Evolutionary conservation across 129 eudicot species (phyloP), one percentile per base, ranked within the genome.

Genomic region (Arctium lappa): DNA sequence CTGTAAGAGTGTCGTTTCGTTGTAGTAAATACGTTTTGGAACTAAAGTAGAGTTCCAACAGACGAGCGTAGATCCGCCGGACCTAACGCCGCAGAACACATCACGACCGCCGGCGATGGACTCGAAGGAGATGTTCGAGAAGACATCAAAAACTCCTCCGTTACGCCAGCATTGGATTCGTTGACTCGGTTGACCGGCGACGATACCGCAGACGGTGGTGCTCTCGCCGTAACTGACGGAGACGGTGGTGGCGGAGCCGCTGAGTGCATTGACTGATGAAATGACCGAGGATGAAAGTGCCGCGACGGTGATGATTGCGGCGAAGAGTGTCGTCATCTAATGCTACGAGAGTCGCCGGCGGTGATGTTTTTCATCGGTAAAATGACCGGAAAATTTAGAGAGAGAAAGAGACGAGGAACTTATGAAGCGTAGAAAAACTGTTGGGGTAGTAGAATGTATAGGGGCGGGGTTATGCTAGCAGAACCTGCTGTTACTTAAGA

Each of bases 101-200:
- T 84, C 80, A 37, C 69, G 82, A 50, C 93, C 93, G 29, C 93
- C 93, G 56, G 93, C 72, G 65, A 90, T 81, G 44, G 91, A 86
- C 75, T 86, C 87, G 60, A 77, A 90, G 16, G 93, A 86, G 83
- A 81, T 75, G 68, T 90, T 90, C 31, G 87, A 88, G 37, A 37
- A 79, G 76, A 86, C 79, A 8, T 86, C 42, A 22, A 86, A 74
- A 8, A 76, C 82, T 22, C 29, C 46, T 0, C 86, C 81, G 73
- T 81, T 65, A 3, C 73, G 76, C 81, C 88, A 90, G 74, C 93
- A 90, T 79, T 81, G 85, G 50, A 90, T 86, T 9, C 65, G 60
- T 82, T 90, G 93, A 37, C 86, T 80, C 11, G 88, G 83, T 75
- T 89, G 85, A 81, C 89, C 88, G 18, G 91, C 93, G 29, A 80